phyloP scores from a whole-genome alignment of 2,329 filamentous ascomycete genomes.

The Sporothrix curviconia region DNA sequence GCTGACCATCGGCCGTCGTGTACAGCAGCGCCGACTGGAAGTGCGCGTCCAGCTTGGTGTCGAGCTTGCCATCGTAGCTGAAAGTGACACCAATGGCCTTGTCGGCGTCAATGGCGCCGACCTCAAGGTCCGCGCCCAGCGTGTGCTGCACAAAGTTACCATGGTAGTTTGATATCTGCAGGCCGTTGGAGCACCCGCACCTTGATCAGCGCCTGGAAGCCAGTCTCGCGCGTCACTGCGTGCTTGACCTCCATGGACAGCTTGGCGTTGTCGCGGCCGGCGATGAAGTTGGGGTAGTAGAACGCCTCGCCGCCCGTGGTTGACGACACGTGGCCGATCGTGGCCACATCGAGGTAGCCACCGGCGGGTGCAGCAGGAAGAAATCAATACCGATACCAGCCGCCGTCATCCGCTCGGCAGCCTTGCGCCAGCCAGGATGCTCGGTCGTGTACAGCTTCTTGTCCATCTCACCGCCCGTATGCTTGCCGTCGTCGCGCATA shows the following conservation, averaged over 20 bases:
- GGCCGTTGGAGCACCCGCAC: conserved; percentile 93
- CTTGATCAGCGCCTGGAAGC: conserved; percentile 96
- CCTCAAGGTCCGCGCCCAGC: conserved; percentile 88
- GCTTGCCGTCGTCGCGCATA: conserved; percentile 80
- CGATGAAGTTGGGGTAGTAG: conserved; percentile 95
- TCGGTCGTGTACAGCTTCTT: conserved; percentile 90
- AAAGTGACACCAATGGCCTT: conserved; percentile 90
- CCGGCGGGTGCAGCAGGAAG: conserved; percentile 85
- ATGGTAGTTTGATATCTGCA: conserved; percentile 90
- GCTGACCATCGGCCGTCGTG: conserved; percentile 82
- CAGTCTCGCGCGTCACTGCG: conserved; percentile 80
- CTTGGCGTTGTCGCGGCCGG: conserved; percentile 76
- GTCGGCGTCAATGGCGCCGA: conserved; percentile 86
- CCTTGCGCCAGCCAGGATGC: conserved; percentile 79
- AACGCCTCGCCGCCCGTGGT: conserved; percentile 92
- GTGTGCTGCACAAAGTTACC: conserved; percentile 96
- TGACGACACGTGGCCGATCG: conserved; percentile 81
- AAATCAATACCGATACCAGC: conserved; percentile 85
- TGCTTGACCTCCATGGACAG: conserved; percentile 80
- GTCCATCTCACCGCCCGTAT: conserved; percentile 79
- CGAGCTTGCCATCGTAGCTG: conserved; percentile 94
- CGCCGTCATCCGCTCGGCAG: conserved; percentile 80
- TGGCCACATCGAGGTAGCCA: conserved; percentile 87
- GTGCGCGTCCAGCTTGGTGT: conserved; percentile 90
- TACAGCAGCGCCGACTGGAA: conserved; percentile 95